Evolutionary conservation across 257 asterid genomes (phyloP).

Genomic region (Solanum etuberosum): DNA sequence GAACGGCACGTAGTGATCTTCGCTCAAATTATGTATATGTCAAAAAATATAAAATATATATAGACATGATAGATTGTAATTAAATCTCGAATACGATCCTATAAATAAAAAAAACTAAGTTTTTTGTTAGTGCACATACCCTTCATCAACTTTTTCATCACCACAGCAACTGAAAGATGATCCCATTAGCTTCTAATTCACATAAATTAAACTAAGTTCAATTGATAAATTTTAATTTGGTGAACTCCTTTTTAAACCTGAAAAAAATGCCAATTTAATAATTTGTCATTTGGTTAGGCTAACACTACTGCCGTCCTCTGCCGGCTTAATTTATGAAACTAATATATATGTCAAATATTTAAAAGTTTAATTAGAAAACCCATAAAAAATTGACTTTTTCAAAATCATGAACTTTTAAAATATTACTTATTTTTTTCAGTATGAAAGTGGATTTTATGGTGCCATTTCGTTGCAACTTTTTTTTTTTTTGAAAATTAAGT

Average conservation of each 20-base stretch:
- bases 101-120: background rate
- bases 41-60: background rate
- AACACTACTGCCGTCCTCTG: constrained; percentile 15
- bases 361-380: background rate
- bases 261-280: background rate
- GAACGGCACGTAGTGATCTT: rapidly evolving
- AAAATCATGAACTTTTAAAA: background rate
- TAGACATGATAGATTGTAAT: rapidly evolving
- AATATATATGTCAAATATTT: background rate
- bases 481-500: too few species aligned
- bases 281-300: background rate
- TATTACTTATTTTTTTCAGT: background rate
- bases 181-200: constrained; percentile 37
- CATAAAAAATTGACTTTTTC: background rate
- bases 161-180: constrained; percentile 52
- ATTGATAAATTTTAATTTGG: background rate
- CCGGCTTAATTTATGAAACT: constrained; percentile 5
- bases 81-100: background rate
- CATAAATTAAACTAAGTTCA: background rate
- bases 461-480: background rate
- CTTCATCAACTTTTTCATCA: constrained; percentile 55
- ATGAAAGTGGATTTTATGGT: background rate
- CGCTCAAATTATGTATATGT: background rate
- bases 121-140: constrained; percentile 22
- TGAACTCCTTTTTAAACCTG: background rate